Base-by-base conservation (phyloP, 208 protist species). In the Acanthamoeba sp. region DNA sequence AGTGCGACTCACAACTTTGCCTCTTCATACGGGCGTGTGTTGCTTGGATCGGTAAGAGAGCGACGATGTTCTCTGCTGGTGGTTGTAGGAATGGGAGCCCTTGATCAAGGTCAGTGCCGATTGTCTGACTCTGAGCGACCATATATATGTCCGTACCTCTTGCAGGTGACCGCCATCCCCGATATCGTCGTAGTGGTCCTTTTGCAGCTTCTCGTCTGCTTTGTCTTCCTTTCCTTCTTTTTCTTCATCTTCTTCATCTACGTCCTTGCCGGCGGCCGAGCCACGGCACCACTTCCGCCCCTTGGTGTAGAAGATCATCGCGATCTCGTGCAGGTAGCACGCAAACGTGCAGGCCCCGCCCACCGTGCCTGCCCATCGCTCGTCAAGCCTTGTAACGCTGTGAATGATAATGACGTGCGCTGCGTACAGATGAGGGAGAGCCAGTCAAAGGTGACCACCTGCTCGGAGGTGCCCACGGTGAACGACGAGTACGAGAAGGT, bases 401-500 rank as follows among this genome's bases (percentile, higher is more conserved):
- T n/a, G n/a, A n/a, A n/a, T n/a, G n/a, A n/a, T n/a, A n/a, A 22
- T 62, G 55, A 27, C 16, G 55, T 22, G 55, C 12, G 12, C n/a
- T n/a, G n/a, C 36, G 32, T 80, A 48, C 71, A 40, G 38, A 80
- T 24, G 32, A 80, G 71, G 20, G 71, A 50, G 7, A 80, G 71
- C 71, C 71, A 80, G 32, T 80, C 71, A 2, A 32, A 80, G 0
- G 18, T 45, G 22, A 80, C 38, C 4, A 80, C 71, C 40, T 80
- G 71, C 32, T 42, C 5, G 24, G 12, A n/a, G 34, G 20, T n/a
- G 29, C 10, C 16, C 7, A 80, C 40, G 0, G 71, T 27, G 22
- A 50, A 80, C 36, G 71, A 27, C 12, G 71, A 80, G 71, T 80
- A 80, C 16, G 71, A 80, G 71, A 80, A 80, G 9, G 66, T 76